Base-by-base conservation (phyloP, 1,284 basidiomycete genomes). In the Phenoliferia sp. region DNA sequence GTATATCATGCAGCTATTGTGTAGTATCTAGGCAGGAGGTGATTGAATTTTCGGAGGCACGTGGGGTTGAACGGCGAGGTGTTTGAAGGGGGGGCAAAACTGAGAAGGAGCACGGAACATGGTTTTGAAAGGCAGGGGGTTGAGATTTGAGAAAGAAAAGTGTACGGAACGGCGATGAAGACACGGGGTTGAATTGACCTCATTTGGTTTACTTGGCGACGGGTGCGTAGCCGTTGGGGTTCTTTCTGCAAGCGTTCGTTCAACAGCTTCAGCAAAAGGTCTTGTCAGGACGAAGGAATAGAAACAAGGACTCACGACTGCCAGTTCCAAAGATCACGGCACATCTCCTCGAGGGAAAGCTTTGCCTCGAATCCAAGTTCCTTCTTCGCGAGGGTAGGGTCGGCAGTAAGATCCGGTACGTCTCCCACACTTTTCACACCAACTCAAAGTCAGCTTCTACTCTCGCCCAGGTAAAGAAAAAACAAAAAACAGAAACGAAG, bases 371-470 rank as follows among this genome's bases (percentile, higher is more conserved):
- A 99, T 26, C 92, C 92, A 52, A 99, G 88, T 80, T 99, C 96
- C 79, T 88, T 88, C 82, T 94, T 87, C 0, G 96, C 96, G 32
- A 97, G 84, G 3, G 88, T 75, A 0, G 96, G 95, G 79, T 99
- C 90, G 10, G 95, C 96, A 17, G 94, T 98, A 54, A 99, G 84
- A 79, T 98, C 94, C 0, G 96, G 95, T 0, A 99, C 96, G 78
- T 99, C 96, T 12, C 95, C 96, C 59, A 87, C 84, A 72, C 93
- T 92, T 56, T 29, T 28, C 22, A 16, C 29, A 19, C 32, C 3
- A 19, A 12, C 7, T 12, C 10, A 35, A 34, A 31, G 19, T 54
- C 34, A 59, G 55, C 32, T 3, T 58, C 26, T 29, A 28, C 32
- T 1, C 3, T 26, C n/a, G 39, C 39, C 12, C 12, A 22, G 39